These are phyloP conservation scores for Polyporus arcularius DNA, from an alignment of 768 basidiomycete species.

Conservation along the genomic window DNA sequence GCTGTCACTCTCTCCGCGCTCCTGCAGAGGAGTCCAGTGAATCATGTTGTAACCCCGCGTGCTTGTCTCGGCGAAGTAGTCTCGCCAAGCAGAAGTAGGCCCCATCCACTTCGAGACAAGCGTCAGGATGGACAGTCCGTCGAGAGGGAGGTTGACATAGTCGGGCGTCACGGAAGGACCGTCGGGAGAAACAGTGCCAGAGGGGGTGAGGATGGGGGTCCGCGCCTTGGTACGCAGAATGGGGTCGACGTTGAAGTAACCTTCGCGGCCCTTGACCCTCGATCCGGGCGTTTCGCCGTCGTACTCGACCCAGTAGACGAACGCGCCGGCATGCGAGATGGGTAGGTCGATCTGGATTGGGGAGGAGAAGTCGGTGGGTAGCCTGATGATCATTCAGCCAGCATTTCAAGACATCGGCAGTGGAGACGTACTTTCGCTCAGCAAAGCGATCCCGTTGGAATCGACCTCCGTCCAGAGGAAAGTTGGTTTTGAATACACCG, in stretches of 20 bases:
- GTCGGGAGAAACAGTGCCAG: constrained; percentile 48
- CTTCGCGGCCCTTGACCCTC: constrained; percentile 80
- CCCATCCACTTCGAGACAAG: constrained; percentile 99
- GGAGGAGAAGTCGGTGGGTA: constrained; percentile 85
- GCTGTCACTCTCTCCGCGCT: constrained; percentile 84
- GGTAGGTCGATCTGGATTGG: constrained; percentile 93
- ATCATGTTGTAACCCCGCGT: constrained; percentile 97
- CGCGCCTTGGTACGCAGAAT: constrained; percentile 76
- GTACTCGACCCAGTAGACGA: constrained; percentile 94
- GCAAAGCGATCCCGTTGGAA: constrained; percentile 78
- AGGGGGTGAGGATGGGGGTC: constrained; percentile 65
- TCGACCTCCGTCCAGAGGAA: constrained; percentile 88
- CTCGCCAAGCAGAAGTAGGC: constrained; percentile 70
- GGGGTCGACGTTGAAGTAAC: constrained; percentile 97
- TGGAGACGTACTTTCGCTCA: constrained; percentile 66
- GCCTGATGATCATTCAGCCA: constrained; percentile 41
- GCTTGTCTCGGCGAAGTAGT: constrained; percentile 80
- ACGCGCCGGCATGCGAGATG: constrained; percentile 95
- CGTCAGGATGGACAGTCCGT: constrained; percentile 86
- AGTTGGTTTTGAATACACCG: constrained; percentile 94
- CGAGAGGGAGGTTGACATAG: constrained; percentile 73
- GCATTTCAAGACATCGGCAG: constrained; percentile 1
- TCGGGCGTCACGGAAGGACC: constrained; percentile 55
- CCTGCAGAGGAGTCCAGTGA: constrained; percentile 94
- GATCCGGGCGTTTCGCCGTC: constrained; percentile 59